Base-by-base conservation (phyloP, 1,139 yeast genomes). In the Hansenula sp. region DNA sequence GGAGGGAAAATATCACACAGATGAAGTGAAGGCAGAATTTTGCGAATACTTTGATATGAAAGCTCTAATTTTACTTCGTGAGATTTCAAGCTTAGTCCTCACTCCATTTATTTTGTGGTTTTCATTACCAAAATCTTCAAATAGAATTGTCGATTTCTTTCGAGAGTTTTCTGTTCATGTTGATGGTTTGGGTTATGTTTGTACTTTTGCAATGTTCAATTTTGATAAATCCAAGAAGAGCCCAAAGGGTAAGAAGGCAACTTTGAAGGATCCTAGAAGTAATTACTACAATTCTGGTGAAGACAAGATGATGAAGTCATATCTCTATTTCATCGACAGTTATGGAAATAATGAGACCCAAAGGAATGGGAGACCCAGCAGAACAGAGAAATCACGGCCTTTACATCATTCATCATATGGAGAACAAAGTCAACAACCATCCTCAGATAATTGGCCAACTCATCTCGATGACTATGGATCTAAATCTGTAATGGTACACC, bases 101-200 rank as follows among this genome's bases (percentile, higher is more conserved):
- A 84, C 96, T 0, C 99, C 99, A 1, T 86, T 89, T 50, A 78
- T 94, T 15, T 68, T 93, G 18, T 90, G 96, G 88, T 82, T 84
- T 60, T 80, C 89, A 28, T 69, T 93, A 27, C 89, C 96, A 13
- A 74, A 74, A 41, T 75, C 79, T 40, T 72, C 93, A 15, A 91
- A 88, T 30, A 72, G 79, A 32, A 84, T 93, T 36, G 78, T 93
- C 33, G 98, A 93, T 60, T 93, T 93, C 58, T 88, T 91, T 63
- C 67, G 98, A 46, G 97, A 93, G 49, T 84, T 79, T 54, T 82
- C 96, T 11, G 81, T 90, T 12, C 94, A 91, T 61, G 89, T 91
- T 40, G 98, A 91, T 66, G 98, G 97, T 0, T 69, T 93, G 38
- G 99, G 99, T 0, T 86, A 91, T 58, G 96, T 93, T 32, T 93